These are phyloP conservation scores for Medicago lupulina DNA, from an alignment of 306 rosid species.

Conservation along the genomic window DNA sequence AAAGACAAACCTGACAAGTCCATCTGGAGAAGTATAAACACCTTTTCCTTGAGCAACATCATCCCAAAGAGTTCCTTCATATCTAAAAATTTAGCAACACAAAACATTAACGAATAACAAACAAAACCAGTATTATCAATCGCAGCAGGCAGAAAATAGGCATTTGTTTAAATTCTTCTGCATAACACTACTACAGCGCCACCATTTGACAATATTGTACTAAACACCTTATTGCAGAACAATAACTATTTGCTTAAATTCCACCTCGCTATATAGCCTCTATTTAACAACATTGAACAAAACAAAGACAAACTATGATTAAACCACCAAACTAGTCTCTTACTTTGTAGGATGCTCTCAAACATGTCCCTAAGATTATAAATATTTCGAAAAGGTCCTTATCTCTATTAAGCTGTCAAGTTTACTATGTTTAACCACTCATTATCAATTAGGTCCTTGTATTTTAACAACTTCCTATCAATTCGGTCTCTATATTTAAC, in stretches of 20 bases:
- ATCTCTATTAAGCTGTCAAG: too few relatives aligned
- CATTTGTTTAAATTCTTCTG: too few relatives aligned
- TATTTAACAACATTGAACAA: neutral
- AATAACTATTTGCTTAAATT: neutral
- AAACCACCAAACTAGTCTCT: too few relatives aligned
- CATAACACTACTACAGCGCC: neutral
- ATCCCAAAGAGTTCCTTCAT: slow-evolving; percentile 98
- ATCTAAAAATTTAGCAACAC: slow-evolving; percentile 50
- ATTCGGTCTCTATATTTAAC: too few relatives aligned
- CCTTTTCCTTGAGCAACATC: slow-evolving; percentile 98
- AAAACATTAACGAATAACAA: neutral
- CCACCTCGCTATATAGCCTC: neutral
- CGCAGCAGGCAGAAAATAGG: too few relatives aligned
- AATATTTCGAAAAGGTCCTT: too few relatives aligned
- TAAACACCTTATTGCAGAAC: neutral
- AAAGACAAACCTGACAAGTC: slow-evolving; percentile 81
- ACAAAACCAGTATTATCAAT: neutral
- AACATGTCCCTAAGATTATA: too few relatives aligned
- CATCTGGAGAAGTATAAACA: slow-evolving; percentile 65
- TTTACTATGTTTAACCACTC: too few relatives aligned
- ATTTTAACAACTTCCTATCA: too few relatives aligned
- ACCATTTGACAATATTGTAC: neutral
- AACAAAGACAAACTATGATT: too few relatives aligned
- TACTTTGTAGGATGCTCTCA: too few relatives aligned
- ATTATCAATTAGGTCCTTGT: too few relatives aligned